Evolutionary conservation across 2,329 filamentous ascomycete genomes (phyloP).

Genomic region (Xylariaceae sp.): DNA sequence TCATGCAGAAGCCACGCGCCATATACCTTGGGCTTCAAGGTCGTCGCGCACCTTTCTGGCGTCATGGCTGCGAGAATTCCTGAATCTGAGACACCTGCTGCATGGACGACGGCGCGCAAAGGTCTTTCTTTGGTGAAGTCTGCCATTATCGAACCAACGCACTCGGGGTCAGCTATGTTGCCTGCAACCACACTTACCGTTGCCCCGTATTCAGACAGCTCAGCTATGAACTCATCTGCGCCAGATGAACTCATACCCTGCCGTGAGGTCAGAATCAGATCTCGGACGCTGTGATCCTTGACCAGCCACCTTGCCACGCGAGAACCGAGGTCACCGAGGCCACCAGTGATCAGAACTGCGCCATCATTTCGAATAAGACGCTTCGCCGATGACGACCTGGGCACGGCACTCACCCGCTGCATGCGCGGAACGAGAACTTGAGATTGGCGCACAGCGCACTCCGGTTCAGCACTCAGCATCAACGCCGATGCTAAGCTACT

Average conservation of each 20-base stretch:
- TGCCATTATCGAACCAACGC: conserved; percentile 17
- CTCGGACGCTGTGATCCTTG: conserved; percentile 18
- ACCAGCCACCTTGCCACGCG: conserved; percentile 23
- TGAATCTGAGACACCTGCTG: conserved; percentile 22
- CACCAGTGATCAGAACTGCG: conserved; percentile 25
- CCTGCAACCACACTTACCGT: conserved; percentile 19
- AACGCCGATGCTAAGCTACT: conserved; percentile 7
- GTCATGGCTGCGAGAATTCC: conserved; percentile 25
- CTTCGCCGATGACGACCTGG: conserved; percentile 4
- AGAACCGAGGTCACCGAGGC: conserved; percentile 23
- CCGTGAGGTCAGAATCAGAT: conserved; percentile 26
- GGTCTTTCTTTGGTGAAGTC: conserved; percentile 20
- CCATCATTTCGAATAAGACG: conserved; percentile 17
- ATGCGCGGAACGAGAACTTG: conserved; percentile 18
- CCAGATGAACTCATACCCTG: conserved; percentile 22
- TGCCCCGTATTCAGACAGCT: conserved; percentile 18
- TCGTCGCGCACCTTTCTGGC: conserved; percentile 15
- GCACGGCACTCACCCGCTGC: conserved; percentile 7
- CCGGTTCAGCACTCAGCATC: conserved; percentile 13
- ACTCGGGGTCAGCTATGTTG: conserved; percentile 19
- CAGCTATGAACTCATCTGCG: conserved; percentile 17
- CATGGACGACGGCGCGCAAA: conserved; percentile 27
- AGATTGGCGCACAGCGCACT: conserved; percentile 16
- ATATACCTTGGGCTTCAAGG: conserved; percentile 11
- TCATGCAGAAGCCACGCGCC: conserved; percentile 12